Base-by-base conservation (phyloP, 768 basidiomycete genomes). In the Favolaschia claudopus region DNA sequence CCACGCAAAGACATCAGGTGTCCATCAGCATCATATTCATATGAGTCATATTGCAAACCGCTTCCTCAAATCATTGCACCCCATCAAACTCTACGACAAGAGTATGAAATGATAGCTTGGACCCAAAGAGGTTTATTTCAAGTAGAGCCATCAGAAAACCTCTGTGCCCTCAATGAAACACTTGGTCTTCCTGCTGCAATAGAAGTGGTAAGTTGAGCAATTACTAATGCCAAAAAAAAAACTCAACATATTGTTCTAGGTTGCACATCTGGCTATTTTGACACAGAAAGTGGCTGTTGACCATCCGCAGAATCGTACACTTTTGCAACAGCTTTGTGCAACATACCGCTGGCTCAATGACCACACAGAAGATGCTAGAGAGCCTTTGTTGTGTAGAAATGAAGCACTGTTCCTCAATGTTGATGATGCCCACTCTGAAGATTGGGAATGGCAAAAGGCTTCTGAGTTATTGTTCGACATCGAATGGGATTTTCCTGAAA, bases 341-440 rank as follows among this genome's bases (percentile, higher is more conserved):
- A 83, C 83, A 8, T 84, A 84, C 65, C 34, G 65, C 9, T 83
- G 79, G 73, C 73, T 85, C 13, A 67, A 76, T 34, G 61, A 73
- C 13, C 68, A 70, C 33, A 55, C 51, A 3, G 63, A 68, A 1
- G 70, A 57, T 10, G 67, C 67, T 0, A 37, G 52, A 12, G 22
- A 40, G 7, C 25, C 47, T 9, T 60, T 76, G 12, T 39, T 70
- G 4, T 52, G 67, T 31, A 54, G 63, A 32, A 25, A 65, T 3
- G 67, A 69, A 8, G 53, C 54, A 0, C 58, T 83, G 4, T 84
- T 84, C 69, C 73, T 85, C 56, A 85, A 85, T 43, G 77, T 85
- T 22, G 71, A 79, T 32, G 70, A 81, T 58, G 72, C 79, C 1
- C 44, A 55, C 4, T 25, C 8, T 2, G 76, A 74, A 12, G 37